These are phyloP conservation scores for Arabidopsis hybrid DNA, from an alignment of 441 rosid species.

Conservation along the genomic window DNA sequence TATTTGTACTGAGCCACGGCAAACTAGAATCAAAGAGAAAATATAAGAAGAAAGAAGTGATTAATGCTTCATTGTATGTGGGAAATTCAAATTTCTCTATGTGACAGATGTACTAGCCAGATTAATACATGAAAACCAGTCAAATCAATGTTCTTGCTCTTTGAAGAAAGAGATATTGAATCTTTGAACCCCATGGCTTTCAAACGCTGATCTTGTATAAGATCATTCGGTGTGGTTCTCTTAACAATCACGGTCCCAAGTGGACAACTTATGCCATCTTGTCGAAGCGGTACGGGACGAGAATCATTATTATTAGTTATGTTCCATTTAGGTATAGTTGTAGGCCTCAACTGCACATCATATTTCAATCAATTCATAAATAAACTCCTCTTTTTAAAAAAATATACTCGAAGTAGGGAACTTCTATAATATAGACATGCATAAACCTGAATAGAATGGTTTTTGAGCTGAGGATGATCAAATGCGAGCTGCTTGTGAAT, in stretches of 20 bases:
- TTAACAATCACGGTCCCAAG: constrained; percentile 34
- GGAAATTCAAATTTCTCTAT: too few relatives aligned
- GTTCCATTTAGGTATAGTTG: constrained; percentile 25
- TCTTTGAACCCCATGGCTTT: constrained; percentile 16
- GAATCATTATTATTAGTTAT: constrained; percentile 27
- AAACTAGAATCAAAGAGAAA: too few relatives aligned
- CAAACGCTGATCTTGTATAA: constrained; percentile 1
- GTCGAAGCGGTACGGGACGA: constrained; percentile 1
- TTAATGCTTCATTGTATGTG: too few relatives aligned
- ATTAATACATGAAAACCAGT: constrained; percentile 34
- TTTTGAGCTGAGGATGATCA: constrained; percentile 44
- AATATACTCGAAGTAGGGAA: background rate
- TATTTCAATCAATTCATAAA: background rate
- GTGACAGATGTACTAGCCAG: background rate
- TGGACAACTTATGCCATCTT: constrained; percentile 36
- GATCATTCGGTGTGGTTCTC: constrained; percentile 29
- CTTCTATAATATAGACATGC: background rate
- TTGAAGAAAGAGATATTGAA: constrained; percentile 6
- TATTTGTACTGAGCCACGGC: too few relatives aligned
- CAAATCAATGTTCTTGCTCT: constrained; percentile 5
- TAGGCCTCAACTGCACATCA: constrained; percentile 36
- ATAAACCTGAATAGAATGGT: constrained; percentile 37
- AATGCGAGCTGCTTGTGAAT: constrained; percentile 45
- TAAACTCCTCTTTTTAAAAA: background rate
- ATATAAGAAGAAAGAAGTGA: too few relatives aligned